Evolutionary conservation across 1,139 yeast species (phyloP), one percentile per base, ranked within the genome.

Genomic region (Yamadazyma triangularis): DNA sequence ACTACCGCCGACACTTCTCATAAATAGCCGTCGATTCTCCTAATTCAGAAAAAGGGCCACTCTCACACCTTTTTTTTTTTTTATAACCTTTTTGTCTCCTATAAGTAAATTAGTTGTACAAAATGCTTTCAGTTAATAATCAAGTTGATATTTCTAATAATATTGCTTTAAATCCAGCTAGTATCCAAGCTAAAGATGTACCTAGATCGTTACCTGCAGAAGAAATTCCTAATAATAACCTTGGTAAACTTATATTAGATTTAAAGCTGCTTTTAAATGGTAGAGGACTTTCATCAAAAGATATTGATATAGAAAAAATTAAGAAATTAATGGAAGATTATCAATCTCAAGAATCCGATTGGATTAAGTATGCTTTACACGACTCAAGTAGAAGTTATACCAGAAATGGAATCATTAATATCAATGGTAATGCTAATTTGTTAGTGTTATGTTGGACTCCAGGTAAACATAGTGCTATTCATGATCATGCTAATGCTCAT

Each of bases 401-500:
- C 16, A 54, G 80, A 36, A 82, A 82, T 48, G 87, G 87, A 1
- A 75, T 81, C 15, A 75, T 76, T 39, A 74, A 79, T 48, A 73
- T 79, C 48, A 78, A 79, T 51, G 72, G 74, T 20, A 79, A 79
- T 54, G 89, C 87, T 29, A 80, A 81, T 48, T 59, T 82, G 39
- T 64, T 83, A 29, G 58, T 82, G 11, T 56, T 82, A 32, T 87
- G 81, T 18, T 83, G 91, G 91, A 70, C 73, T 34, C 88, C 88
- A 0, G 76, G 76, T n/a, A 66, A 68, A 46, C 65, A 78, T 15
- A 77, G 85, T 25, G 71, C 79, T 29, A 77, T 82, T 39, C 91
- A 83, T 50, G 88, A 80, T 54, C 91, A 82, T 45, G 86, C 89
- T 20, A 70, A 76, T 36, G 88, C 89, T 12, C 89, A 83, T 51